Percentiles rank a stretch among this genome's conserved stretches.
Conservation (phyloP, 2,329 filamentous ascomycete species). For the Thielaviopsis populi region DNA sequence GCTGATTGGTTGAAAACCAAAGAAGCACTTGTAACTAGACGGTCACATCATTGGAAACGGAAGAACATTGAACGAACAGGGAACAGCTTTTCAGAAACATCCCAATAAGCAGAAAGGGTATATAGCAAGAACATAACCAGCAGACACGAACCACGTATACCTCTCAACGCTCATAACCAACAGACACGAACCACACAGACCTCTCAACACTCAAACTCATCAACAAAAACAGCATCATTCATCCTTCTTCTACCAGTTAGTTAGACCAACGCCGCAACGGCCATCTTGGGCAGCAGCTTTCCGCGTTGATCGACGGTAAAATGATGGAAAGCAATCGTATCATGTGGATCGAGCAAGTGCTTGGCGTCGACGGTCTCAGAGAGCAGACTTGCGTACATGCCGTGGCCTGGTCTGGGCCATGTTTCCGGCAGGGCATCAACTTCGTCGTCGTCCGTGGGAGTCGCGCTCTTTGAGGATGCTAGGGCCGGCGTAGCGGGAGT, state of each 20-base stretch:
- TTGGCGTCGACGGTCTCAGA: slow-evolving; percentile 27
- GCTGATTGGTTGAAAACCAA: background rate
- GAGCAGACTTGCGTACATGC: slow-evolving; percentile 27
- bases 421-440: slow-evolving; percentile 26
- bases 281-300: slow-evolving; percentile 15
- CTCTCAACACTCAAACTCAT: background rate
- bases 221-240: background rate
- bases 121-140: background rate
- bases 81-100: background rate
- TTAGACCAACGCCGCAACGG: slow-evolving; percentile 15
- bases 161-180: background rate
- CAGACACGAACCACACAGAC: background rate
- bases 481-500: slow-evolving; percentile 7
- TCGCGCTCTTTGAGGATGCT: slow-evolving; percentile 12
- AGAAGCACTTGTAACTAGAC: no score
- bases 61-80: background rate
- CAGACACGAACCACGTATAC: background rate
- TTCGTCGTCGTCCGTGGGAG: slow-evolving; percentile 21
- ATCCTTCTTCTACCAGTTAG: background rate
- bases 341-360: slow-evolving; percentile 27
- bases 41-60: background rate
- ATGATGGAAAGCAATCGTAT: slow-evolving; percentile 31
- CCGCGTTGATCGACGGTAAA: slow-evolving; percentile 26
- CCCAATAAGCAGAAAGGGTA: background rate
- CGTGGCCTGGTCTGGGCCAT: slow-evolving; percentile 28